Percentiles rank a stretch among this genome's conserved stretches.
These are phyloP conservation scores for Scheffersomyces segobiensis DNA, from an alignment of 1,139 yeast species.

Conservation along the genomic window DNA sequence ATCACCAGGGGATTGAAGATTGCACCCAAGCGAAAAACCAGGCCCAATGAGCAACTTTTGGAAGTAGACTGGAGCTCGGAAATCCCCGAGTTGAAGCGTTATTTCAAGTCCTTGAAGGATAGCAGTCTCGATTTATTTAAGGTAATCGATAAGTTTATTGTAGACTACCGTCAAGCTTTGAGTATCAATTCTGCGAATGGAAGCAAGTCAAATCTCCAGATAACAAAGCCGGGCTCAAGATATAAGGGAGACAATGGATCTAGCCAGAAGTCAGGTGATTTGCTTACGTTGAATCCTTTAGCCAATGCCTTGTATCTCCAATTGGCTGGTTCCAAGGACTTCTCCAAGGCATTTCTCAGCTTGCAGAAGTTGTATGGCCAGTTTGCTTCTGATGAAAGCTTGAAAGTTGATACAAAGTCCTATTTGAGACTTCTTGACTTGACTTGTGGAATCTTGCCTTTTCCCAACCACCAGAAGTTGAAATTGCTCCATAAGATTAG, in stretches of 20 bases:
- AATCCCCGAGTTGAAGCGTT: slow-evolving; percentile 18
- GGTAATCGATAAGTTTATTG: slow-evolving; percentile 44
- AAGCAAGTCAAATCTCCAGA: slow-evolving; percentile 3
- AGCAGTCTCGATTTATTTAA: slow-evolving; percentile 32
- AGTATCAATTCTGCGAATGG: slow-evolving; percentile 9
- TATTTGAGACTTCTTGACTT: slow-evolving; percentile 52
- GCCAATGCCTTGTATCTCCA: slow-evolving; percentile 62
- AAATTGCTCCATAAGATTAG: slow-evolving; percentile 38
- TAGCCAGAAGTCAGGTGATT: slow-evolving; percentile 19
- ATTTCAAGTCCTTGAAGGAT: slow-evolving; percentile 26
- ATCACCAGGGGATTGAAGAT: slow-evolving; percentile 44
- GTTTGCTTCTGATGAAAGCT: slow-evolving; percentile 17
- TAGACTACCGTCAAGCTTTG: slow-evolving; percentile 38
- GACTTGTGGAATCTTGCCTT: slow-evolving; percentile 60
- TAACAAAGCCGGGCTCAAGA: slow-evolving; percentile 1
- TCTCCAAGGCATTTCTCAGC: slow-evolving; percentile 40
- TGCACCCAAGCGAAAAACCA: slow-evolving; percentile 8
- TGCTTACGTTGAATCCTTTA: slow-evolving; percentile 59
- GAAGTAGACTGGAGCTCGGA: slow-evolving; percentile 29
- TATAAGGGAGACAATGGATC: slow-evolving; percentile 3
- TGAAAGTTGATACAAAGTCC: slow-evolving; percentile 25
- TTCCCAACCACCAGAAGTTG: slow-evolving; percentile 49
- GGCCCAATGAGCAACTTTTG: slow-evolving; percentile 30
- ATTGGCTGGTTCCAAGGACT: slow-evolving; percentile 48
- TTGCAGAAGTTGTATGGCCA: slow-evolving; percentile 34